Evolutionary conservation across 1,284 basidiomycete species (phyloP).

Genomic region (Fomitiporia mediterranea): DNA sequence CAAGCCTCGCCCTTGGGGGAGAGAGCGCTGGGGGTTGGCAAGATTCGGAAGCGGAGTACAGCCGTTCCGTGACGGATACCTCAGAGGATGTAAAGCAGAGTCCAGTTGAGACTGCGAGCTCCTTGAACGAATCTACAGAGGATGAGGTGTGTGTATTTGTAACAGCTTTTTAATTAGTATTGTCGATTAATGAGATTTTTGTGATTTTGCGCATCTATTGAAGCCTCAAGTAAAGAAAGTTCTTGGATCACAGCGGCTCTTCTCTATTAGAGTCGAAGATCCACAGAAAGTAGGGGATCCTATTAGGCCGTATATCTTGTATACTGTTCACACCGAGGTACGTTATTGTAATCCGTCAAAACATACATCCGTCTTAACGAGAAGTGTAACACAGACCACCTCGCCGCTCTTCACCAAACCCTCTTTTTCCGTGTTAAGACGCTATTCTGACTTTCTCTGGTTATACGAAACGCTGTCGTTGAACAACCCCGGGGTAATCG

Average conservation of each 20-base stretch:
- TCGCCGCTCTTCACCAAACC: conserved; percentile 79
- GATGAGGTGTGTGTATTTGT: conserved; percentile 9
- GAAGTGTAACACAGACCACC: conserved; percentile 53
- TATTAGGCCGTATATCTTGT: conserved; percentile 88
- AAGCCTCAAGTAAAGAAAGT: background rate
- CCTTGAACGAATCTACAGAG: background rate
- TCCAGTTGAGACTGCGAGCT: background rate
- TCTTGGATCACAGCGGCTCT: conserved; percentile 45
- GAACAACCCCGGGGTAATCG: conserved; percentile 96
- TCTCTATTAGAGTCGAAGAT: conserved; percentile 84
- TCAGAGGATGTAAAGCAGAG: background rate
- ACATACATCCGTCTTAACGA: conserved; percentile 16
- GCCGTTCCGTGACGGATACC: background rate
- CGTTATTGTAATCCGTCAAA: conserved; percentile 22
- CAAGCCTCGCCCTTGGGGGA: conserved; percentile 57
- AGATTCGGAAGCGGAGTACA: conserved; percentile 20
- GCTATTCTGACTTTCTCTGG: conserved; percentile 98
- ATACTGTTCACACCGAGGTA: conserved; percentile 87
- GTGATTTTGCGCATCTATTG: conserved; percentile 31
- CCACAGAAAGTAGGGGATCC: conserved; percentile 93
- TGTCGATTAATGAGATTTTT: conserved; percentile 24
- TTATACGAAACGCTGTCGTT: conserved; percentile 83
- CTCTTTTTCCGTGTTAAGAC: conserved; percentile 84
- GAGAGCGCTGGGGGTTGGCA: conserved; percentile 59
- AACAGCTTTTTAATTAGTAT: conserved; percentile 20